Evolutionary conservation across 2,329 filamentous ascomycete species (phyloP).

Genomic region (Elsinoe australis): DNA sequence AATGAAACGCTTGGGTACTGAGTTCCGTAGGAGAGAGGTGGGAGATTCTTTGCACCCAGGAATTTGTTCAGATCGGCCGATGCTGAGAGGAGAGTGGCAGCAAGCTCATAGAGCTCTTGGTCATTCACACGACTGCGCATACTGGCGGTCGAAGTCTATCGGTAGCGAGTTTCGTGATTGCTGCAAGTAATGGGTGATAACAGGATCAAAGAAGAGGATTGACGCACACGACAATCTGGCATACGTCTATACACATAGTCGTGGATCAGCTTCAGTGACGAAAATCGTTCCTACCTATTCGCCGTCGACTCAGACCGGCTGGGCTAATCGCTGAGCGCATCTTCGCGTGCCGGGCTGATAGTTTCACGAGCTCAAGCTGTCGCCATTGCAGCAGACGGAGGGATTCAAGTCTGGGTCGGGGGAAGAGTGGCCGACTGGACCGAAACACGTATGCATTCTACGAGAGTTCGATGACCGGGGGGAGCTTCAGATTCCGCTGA

Average conservation of each 20-base stretch:
- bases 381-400: background rate
- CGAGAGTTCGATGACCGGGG: slow-evolving; percentile 14
- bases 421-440: slow-evolving; percentile 2
- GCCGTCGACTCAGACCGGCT: slow-evolving; percentile 7
- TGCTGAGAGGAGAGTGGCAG: slow-evolving; percentile 17
- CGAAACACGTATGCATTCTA: slow-evolving; percentile 9
- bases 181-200: background rate
- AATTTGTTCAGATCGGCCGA: slow-evolving; percentile 18
- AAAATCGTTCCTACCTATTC: slow-evolving; percentile 10
- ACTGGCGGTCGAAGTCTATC: background rate
- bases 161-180: slow-evolving; percentile 7
- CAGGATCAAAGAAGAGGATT: background rate
- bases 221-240: slow-evolving; percentile 8
- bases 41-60: slow-evolving; percentile 12
- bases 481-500: slow-evolving; percentile 1
- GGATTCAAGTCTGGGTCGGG: background rate
- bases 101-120: slow-evolving; percentile 17
- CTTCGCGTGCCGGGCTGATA: background rate
- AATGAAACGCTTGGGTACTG: slow-evolving; percentile 15
- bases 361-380: too few species aligned
- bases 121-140: slow-evolving; percentile 16
- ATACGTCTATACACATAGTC: slow-evolving; percentile 16
- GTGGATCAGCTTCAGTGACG: slow-evolving; percentile 8
- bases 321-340: slow-evolving; percentile 15
- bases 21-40: slow-evolving; percentile 10